Conservation (phyloP, 1,284 basidiomycete genomes). For the Wallemia ichthyophaga region DNA sequence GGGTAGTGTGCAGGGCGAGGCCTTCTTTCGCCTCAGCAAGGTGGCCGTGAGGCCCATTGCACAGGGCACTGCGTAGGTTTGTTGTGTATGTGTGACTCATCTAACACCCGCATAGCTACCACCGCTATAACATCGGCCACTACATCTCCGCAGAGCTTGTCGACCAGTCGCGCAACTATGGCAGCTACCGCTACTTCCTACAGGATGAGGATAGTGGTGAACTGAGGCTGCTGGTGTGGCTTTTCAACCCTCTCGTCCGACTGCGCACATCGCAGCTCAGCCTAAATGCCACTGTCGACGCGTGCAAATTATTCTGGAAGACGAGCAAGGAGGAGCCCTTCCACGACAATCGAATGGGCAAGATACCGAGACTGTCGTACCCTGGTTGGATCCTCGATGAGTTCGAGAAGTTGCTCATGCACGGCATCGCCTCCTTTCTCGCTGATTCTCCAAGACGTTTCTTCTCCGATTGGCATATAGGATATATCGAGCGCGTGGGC, state of each 20-base stretch:
- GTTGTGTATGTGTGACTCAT: neutral
- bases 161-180: neutral
- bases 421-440: neutral
- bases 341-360: neutral
- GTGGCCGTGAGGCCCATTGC: neutral
- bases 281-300: neutral
- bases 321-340: neutral
- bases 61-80: neutral
- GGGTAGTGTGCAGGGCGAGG: neutral
- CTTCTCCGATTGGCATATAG: neutral
- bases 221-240: neutral
- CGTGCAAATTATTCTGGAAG: neutral
- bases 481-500: neutral
- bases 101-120: neutral
- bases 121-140: neutral
- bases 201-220: neutral
- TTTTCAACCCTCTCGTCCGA: neutral
- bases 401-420: neutral
- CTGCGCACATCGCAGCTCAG: neutral
- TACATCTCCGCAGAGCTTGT: neutral
- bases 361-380: neutral
- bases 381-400: neutral
- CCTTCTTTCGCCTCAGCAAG: neutral
- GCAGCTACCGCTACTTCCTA: neutral
- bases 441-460: neutral